These are phyloP conservation scores for Aspergillus floridensis DNA, from an alignment of 2,329 filamentous ascomycete genomes.

Conservation along the genomic window DNA sequence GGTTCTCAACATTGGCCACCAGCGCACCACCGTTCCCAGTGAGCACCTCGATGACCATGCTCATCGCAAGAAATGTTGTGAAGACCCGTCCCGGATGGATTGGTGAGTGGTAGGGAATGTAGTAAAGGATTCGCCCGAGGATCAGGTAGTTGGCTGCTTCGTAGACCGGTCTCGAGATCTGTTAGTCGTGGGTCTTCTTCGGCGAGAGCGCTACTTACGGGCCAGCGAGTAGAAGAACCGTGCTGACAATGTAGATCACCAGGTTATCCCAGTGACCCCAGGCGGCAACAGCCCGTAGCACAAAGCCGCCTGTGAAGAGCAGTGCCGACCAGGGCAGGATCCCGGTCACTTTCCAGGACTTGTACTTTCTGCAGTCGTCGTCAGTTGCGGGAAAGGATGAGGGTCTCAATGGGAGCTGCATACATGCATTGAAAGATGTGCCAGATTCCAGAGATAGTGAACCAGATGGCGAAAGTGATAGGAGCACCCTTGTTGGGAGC, in stretches of 20 bases:
- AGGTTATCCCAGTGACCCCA: slow-evolving; percentile 38
- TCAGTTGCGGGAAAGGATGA: slow-evolving; percentile 3
- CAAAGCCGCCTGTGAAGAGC: slow-evolving; percentile 41
- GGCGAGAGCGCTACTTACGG: slow-evolving; percentile 29
- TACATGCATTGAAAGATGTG: slow-evolving; percentile 42
- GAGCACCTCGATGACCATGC: slow-evolving; percentile 48
- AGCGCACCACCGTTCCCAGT: slow-evolving; percentile 53
- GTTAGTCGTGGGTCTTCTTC: background rate
- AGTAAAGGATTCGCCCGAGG: slow-evolving; percentile 51
- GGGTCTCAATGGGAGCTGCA: background rate
- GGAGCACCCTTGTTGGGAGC: slow-evolving; percentile 42
- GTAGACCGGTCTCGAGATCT: slow-evolving; percentile 36
- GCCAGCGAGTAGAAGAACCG: slow-evolving; percentile 39
- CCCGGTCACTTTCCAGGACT: slow-evolving; percentile 43
- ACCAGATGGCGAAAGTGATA: slow-evolving; percentile 42
- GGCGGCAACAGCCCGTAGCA: slow-evolving; percentile 36
- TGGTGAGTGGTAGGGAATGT: slow-evolving; percentile 47
- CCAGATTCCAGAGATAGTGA: slow-evolving; percentile 35
- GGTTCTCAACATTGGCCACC: slow-evolving; percentile 41
- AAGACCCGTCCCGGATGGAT: slow-evolving; percentile 59
- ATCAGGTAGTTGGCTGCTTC: slow-evolving; percentile 52
- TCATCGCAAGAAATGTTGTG: slow-evolving; percentile 56
- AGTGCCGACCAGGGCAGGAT: slow-evolving; percentile 43
- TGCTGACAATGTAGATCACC: slow-evolving; percentile 38
- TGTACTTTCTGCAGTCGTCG: slow-evolving; percentile 32